Evolutionary conservation across 768 basidiomycete species (phyloP), one percentile per base, ranked within the genome.

Genomic region (Psilocybe sp.): DNA sequence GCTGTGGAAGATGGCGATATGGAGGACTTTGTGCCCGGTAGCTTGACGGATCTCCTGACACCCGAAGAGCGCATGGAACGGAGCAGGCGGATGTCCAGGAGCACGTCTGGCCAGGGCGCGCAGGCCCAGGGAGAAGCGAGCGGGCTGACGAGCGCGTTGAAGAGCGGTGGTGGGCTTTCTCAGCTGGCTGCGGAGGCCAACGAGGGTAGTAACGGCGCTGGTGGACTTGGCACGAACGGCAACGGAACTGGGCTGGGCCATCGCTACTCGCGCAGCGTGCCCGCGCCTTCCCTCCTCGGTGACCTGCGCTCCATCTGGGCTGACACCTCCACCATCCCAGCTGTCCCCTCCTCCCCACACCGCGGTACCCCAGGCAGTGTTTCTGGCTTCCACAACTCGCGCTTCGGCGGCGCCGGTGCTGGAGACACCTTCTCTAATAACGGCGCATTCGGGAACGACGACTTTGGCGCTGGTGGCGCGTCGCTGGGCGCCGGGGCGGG

Each of bases 11-110:
- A 87, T 43, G 91, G 84, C 40, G 90, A 94, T 56, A 62, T 91
- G 42, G 92, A 93, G 61, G 94, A 93, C 49, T 89, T 98, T 64
- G 65, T 98, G 28, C 96, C 96, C 0, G 85, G 89, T 47, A 90
- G 87, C 4, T 71, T 98, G 41, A 91, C 84, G 20, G 95, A 98
- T 52, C 75, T 98, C 6, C 73, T 98, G 41, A 96, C 94, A 0
- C 90, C 91, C 0, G 87, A 86, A 57, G 96, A 98, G 69, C 78
- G 23, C 23, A 4, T 28, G 23, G 23, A 28, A 7, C 3, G 86
- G 55, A 87, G 81, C 31, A 75, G 95, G 31, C 74, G 93, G 39
- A 85, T 92, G 79, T 89, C 87, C 28, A 77, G 91, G 44, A 84
- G 83, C n/a, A 82, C 80, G 50, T 79, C 77, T 16, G 76, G 74